Evolutionary conservation across 148 eudicot species (phyloP), one percentile per base, ranked within the genome.

Genomic region (Rheum nobile): DNA sequence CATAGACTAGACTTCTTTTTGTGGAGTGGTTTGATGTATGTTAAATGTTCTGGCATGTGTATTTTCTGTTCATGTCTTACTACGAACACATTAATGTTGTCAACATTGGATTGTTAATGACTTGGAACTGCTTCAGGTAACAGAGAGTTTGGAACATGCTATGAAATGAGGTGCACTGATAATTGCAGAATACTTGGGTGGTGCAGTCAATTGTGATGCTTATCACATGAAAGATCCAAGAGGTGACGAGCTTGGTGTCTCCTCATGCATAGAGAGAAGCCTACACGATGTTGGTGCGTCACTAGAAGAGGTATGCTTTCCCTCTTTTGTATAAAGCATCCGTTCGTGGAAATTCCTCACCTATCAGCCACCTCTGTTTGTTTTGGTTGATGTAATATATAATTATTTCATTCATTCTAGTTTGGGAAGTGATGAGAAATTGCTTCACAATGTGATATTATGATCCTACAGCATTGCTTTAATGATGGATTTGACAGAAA

Each of bases 401-500:
- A 72, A 74, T 32, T n/a, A 32, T 67, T 24, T 55, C 63, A 55
- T 55, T 55, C 16, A 55, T 24, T 55, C 28, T 55, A 55, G 13
- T 24, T 26, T 57, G 32, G 0, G 26, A 55, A 24, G 14, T 26
- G 31, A 57, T 24, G 65, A 57, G 65, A 26, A 57, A 57, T 57
- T 57, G 65, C 65, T 8, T 57, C 65, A 57, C 32, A 26, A 10
- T 26, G 65, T 26, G 12, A 8, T 57, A n/a, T 8, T 32, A 32
- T 67, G 71, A 7, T 32, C 34, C 75, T 22, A 8, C 81, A 94
- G 98, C 86, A 80, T 94, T 79, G 98, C 98, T 73, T 97, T 97
- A 43, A 94, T 94, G 98, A 94, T 94, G 98, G 98, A 94, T 6
- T 94, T 91, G 93, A 94, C 98, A 4, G 93, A 91, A 77, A 88